Base-by-base conservation (phyloP, 495 filamentous ascomycete species). In the Penicillium pulvis region DNA sequence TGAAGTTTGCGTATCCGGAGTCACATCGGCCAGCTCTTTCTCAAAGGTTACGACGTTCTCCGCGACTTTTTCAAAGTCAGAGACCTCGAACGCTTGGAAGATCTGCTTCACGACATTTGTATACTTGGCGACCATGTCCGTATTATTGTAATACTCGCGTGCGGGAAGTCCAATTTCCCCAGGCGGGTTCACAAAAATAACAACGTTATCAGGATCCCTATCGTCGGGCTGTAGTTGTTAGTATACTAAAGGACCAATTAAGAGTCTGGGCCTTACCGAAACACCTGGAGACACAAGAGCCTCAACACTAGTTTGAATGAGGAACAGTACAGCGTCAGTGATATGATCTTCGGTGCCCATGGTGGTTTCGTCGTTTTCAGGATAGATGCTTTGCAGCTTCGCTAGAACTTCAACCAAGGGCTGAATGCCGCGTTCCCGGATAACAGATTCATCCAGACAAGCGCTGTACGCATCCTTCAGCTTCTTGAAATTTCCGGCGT, bases 401-500 rank as follows among this genome's bases (percentile, higher is more conserved):
- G 70, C 59, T 24, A 92, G 55, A 19, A 86, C 62, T 17, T 79
- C 62, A 28, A 75, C 63, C 47, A 86, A 63, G 2, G 87, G 87
- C 54, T 71, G 63, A 44, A 78, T 72, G 24, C 87, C 88, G 17
- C 74, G 65, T 51, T 83, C 67, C 52, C 77, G 77, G 53, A 88
- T 77, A 16, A 70, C 67, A 4, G 73, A 62, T 63, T 85, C 81
- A 66, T 90, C 78, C 69, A 88, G 76, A 69, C 88, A 92, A 50
- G 88, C 82, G 61, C 82, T 69, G 51, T 90, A 91, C 26, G 78
- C 81, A 47, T 75, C 67, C 59, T 86, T 82, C 55, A 91, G 62
- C 73, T 87, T 89, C 47, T 84, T 64, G 65, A 90, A 90, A 56
- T 88, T 91, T 8, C 82, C 70, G 45, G 81, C 71, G 60, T 90